Evolutionary conservation across 768 basidiomycete genomes (phyloP), one percentile per base, ranked within the genome.

Genomic region (Boletellus sp.): DNA sequence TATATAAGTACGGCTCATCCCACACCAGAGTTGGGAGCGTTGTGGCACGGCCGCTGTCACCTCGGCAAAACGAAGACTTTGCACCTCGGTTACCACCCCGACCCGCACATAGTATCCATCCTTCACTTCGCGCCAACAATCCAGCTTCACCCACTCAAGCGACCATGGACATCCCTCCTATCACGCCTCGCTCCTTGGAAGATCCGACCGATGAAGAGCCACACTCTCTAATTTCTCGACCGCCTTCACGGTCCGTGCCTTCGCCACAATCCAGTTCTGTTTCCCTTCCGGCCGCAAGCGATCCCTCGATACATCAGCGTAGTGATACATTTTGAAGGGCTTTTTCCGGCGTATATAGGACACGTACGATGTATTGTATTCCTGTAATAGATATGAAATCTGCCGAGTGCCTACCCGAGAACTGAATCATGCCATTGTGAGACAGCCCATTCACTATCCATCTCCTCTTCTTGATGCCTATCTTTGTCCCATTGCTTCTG

Each of bases 91-190:
- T 90, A 19, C 88, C 89, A 7, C 60, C 77, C 5, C 79, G 85
- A 23, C 89, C 89, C 3, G 70, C 78, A 13, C 78, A 74, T 40
- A 90, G 88, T 60, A 90, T 91, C 46, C 89, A 91, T 55, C 89
- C 88, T 12, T 89, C 87, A 12, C 71, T 80, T 20, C 79, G 87
- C 23, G 72, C 73, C 17, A 24, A 31, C 9, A 76, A 75, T 60
- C 72, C 75, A 16, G 63, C 70, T 32, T 76, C 81, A 1, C 81
- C 85, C 5, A 74, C 63, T 17, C 70, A 69, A 55, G 74, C 72
- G 35, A 70, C 58, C 10, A 65, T 63, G 59, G 62, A 67, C 41
- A 48, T 67, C 50, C 54, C 65, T 64, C 55, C 67, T 2, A 38
- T 67, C 22, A 64, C 65, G 15, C 53, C 59, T 26, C 65, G 64